Percentiles rank a stretch among this genome's conserved stretches.
These are phyloP conservation scores for Rehmannia glutinosa DNA, from an alignment of 257 asterid genomes.

Conservation along the genomic window DNA sequence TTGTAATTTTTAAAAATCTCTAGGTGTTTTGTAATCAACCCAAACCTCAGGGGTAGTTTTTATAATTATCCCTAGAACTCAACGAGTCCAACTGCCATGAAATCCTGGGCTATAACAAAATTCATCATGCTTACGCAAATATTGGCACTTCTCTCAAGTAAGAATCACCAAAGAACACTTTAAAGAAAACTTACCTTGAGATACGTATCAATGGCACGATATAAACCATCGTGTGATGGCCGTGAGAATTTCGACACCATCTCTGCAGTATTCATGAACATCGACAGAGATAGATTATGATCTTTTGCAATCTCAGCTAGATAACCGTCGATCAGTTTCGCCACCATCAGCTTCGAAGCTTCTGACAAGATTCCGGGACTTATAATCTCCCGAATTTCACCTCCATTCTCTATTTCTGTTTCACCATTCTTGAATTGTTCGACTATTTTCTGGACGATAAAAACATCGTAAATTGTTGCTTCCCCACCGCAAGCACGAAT, in stretches of 20 bases:
- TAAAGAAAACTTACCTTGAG: conserved; percentile 43
- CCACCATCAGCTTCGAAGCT: conserved; percentile 76
- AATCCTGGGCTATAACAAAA: too few species aligned
- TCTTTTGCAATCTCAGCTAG: conserved; percentile 65
- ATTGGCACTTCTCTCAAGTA: too few species aligned
- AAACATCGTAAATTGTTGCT: conserved; percentile 36
- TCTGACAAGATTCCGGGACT: conserved; percentile 56
- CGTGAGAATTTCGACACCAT: conserved; percentile 46
- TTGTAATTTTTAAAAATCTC: too few species aligned
- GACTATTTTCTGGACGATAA: conserved; percentile 39
- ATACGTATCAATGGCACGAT: conserved; percentile 62
- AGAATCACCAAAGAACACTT: too few species aligned
- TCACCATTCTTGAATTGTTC: conserved; percentile 40
- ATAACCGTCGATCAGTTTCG: conserved; percentile 60
- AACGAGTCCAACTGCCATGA: too few species aligned
- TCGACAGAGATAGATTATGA: conserved; percentile 36
- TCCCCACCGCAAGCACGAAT: conserved; percentile 41
- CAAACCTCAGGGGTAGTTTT: too few species aligned
- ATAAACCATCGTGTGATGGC: conserved; percentile 63
- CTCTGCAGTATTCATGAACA: conserved; percentile 48
- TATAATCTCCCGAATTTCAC: conserved; percentile 40
- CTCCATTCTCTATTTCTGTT: conserved; percentile 27
- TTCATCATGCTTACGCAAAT: too few species aligned
- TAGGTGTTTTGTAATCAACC: too few species aligned
- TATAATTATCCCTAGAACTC: too few species aligned